A percentile compares a stretch with the other conserved stretches of the same genome.
phyloP scores from a whole-genome alignment of 495 filamentous ascomycete genomes.

The Melanomma pulvis-pyrius region DNA sequence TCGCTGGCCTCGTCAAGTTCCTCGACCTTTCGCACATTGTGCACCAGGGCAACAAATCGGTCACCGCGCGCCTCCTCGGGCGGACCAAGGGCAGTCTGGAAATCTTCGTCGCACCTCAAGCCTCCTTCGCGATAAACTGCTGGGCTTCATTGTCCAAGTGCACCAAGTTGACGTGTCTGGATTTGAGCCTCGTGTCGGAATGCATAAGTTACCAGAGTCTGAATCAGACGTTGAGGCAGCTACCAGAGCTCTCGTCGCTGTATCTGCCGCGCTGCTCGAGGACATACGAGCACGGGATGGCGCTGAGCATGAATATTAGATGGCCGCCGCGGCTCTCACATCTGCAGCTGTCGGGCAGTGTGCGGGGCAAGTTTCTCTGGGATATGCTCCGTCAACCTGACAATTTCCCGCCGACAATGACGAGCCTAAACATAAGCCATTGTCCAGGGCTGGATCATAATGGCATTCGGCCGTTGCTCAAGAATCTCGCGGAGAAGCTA shows the following conservation, averaged over 20 bases:
- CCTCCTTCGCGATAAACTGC: constrained; percentile 66
- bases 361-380: constrained; percentile 50
- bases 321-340: constrained; percentile 54
- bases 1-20: constrained; percentile 58
- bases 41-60: constrained; percentile 66
- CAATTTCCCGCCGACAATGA: constrained; percentile 35
- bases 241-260: constrained; percentile 54
- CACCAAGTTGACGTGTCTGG: constrained; percentile 54
- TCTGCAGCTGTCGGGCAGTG: constrained; percentile 51
- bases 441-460: constrained; percentile 6
- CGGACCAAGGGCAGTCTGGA: constrained; percentile 61
- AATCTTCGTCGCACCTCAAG: constrained; percentile 66
- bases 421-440: constrained; percentile 10
- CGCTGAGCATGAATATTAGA: constrained; percentile 4
- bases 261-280: constrained; percentile 60
- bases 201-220: constrained; percentile 56
- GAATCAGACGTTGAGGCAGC: constrained; percentile 55
- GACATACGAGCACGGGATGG: constrained; percentile 35
- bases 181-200: constrained; percentile 63
- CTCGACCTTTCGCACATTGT: constrained; percentile 64
- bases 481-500: constrained; percentile 16
- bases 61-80: constrained; percentile 66
- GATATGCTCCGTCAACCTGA: constrained; percentile 42
- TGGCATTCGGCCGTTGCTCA: constrained; percentile 3
- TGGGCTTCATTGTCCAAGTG: constrained; percentile 68